Evolutionary conservation across 345 rosid genomes (phyloP).

Genomic region (Eucalyptus grandis): DNA sequence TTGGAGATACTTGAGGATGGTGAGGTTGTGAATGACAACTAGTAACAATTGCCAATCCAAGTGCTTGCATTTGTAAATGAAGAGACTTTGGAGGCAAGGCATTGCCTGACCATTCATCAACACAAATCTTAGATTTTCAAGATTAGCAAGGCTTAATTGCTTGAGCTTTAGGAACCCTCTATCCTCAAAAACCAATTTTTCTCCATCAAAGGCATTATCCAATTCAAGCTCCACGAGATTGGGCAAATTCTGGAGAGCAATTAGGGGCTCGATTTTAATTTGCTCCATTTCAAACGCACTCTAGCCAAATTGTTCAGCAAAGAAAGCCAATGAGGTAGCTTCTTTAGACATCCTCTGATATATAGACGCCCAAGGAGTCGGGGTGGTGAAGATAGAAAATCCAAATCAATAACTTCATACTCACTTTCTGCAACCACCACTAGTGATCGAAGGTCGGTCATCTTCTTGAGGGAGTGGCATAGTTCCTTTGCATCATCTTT

Average conservation of each 20-base stretch:
- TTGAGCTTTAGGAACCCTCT: not conserved
- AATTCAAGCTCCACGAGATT: not conserved
- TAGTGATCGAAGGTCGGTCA: not conserved
- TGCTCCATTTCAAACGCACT: not conserved
- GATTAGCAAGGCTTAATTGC: rapidly evolving
- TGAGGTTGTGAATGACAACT: not conserved
- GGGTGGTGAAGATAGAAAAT: not conserved
- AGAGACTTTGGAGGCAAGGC: not conserved
- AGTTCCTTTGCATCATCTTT: not conserved
- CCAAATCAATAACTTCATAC: not conserved
- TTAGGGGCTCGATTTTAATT: not conserved
- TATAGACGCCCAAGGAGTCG: not conserved
- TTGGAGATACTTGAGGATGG: not conserved
- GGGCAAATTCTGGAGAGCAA: not conserved
- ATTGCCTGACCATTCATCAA: not conserved
- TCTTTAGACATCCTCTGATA: not conserved
- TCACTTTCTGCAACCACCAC: not conserved
- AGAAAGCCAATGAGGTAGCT: not conserved
- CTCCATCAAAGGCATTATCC: not conserved
- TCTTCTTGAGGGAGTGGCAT: not conserved
- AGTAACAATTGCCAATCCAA: not conserved
- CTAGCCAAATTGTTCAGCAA: not conserved
- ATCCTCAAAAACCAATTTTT: not conserved
- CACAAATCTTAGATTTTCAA: not conserved
- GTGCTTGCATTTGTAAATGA: rapidly evolving